phyloP scores from a whole-genome alignment of 768 basidiomycete species.

The Suillus cothurnatus region DNA sequence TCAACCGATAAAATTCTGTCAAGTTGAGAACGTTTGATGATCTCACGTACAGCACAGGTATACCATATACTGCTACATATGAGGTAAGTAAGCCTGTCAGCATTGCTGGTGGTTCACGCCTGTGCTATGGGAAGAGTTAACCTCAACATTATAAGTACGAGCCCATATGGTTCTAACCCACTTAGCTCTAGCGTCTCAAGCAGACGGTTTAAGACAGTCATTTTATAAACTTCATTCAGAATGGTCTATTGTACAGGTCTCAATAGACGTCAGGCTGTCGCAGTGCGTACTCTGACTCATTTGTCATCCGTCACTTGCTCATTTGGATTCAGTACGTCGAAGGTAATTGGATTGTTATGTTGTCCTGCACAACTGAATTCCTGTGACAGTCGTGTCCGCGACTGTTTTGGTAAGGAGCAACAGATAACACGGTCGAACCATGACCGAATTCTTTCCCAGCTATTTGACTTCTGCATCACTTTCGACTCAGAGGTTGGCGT shows the following conservation, averaged over 20 bases:
- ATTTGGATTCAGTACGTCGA: not conserved
- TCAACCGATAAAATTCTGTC: too few species aligned
- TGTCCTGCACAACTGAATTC: not conserved
- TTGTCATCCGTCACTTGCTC: not conserved
- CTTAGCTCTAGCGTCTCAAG: not conserved
- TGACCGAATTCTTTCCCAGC: not conserved
- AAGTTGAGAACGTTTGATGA: not conserved
- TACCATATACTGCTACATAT: not conserved
- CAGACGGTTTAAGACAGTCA: not conserved
- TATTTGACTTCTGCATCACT: conserved; percentile 7
- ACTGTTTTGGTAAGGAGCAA: not conserved
- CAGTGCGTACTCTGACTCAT: not conserved
- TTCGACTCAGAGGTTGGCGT: not conserved
- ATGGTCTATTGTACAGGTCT: not conserved
- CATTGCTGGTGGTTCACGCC: not conserved
- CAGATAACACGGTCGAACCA: not conserved
- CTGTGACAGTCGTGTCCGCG: not conserved
- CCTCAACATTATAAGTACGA: not conserved
- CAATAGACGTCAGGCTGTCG: not conserved
- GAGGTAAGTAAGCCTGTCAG: not conserved
- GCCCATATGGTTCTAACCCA: not conserved
- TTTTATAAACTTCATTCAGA: not conserved
- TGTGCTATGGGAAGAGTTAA: too few species aligned
- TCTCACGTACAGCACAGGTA: not conserved
- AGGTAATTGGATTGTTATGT: not conserved